phyloP scores from a whole-genome alignment of 805 yeast species.

The Priceomyces castillae region DNA sequence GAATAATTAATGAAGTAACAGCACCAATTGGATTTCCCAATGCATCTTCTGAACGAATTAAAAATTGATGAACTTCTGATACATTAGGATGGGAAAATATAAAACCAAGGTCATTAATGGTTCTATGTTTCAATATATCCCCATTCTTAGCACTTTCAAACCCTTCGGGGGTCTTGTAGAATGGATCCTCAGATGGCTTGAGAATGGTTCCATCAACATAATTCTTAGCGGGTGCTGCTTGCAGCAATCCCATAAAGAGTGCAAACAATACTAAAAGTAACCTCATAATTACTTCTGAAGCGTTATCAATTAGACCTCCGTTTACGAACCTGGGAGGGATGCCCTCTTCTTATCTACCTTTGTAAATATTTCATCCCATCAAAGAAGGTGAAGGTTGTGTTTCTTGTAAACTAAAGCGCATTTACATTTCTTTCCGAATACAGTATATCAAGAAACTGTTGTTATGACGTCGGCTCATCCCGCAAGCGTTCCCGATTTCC shows the following conservation, averaged over 20 bases:
- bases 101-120: slow-evolving; percentile 4
- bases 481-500: too few species aligned
- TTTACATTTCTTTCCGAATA: too few species aligned
- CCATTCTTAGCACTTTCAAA: slow-evolving; percentile 10
- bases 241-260: neutral
- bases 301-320: too few species aligned
- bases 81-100: slow-evolving; percentile 7
- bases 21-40: slow-evolving; percentile 18
- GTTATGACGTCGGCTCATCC: too few species aligned
- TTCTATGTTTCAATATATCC: slow-evolving; percentile 10
- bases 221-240: neutral
- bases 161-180: slow-evolving; percentile 14
- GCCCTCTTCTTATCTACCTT: too few species aligned
- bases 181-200: slow-evolving; percentile 14
- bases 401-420: too few species aligned
- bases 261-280: neutral
- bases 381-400: too few species aligned
- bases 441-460: too few species aligned
- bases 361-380: too few species aligned
- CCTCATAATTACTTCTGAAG: too few species aligned
- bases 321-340: too few species aligned
- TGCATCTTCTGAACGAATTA: slow-evolving; percentile 21
- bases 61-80: slow-evolving; percentile 21
- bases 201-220: neutral
- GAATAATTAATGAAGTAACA: slow-evolving; percentile 19